A percentile compares a stretch with the other conserved stretches of the same genome.
Conservation (phyloP, 139 green algal genomes). For the Haematococcus lacustris region DNA sequence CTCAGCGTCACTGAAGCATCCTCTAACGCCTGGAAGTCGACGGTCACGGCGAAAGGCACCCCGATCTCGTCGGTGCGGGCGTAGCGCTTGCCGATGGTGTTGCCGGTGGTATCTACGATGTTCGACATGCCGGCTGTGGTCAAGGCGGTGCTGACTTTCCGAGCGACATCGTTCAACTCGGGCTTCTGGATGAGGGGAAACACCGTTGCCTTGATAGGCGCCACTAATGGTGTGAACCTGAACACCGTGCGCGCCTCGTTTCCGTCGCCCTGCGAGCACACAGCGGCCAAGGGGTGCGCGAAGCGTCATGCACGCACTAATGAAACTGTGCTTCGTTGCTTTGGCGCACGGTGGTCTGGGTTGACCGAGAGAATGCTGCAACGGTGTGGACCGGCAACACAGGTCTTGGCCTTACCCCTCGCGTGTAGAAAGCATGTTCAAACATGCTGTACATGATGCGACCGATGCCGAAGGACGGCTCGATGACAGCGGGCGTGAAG, state of each 20-base stretch:
- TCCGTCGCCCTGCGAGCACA: neutral
- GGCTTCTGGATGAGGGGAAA: slow-evolving; percentile 67
- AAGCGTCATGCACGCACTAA: too few relatives aligned
- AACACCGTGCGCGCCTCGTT: slow-evolving; percentile 10
- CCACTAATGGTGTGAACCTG: slow-evolving; percentile 81
- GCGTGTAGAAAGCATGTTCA: slow-evolving; percentile 92
- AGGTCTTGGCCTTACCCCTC: too few relatives aligned
- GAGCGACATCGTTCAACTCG: slow-evolving; percentile 56
- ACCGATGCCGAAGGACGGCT: slow-evolving; percentile 98
- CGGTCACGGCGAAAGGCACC: slow-evolving; percentile 92
- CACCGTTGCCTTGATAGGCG: slow-evolving; percentile 92
- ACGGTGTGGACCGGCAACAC: too few relatives aligned
- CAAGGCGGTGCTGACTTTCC: slow-evolving; percentile 48
- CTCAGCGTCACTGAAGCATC: slow-evolving; percentile 85
- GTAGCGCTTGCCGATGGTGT: slow-evolving; percentile 65
- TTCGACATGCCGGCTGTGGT: slow-evolving; percentile 67
- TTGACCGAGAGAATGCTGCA: too few relatives aligned
- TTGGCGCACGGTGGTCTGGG: too few relatives aligned
- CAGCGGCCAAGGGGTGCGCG: slow-evolving; percentile 4
- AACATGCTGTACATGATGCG: slow-evolving; percentile 98
- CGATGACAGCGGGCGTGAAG: slow-evolving; percentile 91
- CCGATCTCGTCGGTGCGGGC: slow-evolving; percentile 91
- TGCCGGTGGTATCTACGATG: slow-evolving; percentile 83
- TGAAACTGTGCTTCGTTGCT: too few relatives aligned
- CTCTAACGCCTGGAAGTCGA: slow-evolving; percentile 77